phyloP scores from a whole-genome alignment of 208 protist species.

The Angomonas desouzai region DNA sequence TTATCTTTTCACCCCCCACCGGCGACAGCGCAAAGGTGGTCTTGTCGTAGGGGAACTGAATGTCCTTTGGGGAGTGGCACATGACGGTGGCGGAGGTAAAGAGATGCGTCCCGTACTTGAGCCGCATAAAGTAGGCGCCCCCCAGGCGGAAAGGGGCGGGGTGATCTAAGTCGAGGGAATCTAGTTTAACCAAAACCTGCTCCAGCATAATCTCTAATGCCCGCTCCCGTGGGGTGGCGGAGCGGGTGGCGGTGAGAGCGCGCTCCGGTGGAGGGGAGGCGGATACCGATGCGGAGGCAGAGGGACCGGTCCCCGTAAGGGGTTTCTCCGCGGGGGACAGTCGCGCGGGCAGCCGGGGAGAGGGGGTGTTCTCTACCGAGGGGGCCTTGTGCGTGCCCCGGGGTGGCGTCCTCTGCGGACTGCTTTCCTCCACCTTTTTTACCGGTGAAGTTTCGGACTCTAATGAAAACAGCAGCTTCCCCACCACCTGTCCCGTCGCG shows the following conservation, averaged over 20 bases:
- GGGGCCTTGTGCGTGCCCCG: background rate
- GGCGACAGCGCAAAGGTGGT: constrained; percentile 28
- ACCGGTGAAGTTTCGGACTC: constrained; percentile 15
- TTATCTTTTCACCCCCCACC: constrained; percentile 45
- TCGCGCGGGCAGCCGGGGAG: background rate
- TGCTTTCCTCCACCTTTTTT: background rate
- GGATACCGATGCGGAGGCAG: background rate
- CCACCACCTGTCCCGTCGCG: constrained; percentile 52
- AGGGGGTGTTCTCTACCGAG: background rate
- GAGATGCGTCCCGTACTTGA: constrained; percentile 50
- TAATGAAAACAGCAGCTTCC: constrained; percentile 75
- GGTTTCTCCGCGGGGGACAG: background rate
- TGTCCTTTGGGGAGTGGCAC: constrained; percentile 53
- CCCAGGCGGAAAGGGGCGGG: constrained; percentile 66
- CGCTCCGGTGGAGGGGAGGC: constrained; percentile 5
- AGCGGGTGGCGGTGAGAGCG: background rate
- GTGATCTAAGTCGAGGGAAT: constrained; percentile 46
- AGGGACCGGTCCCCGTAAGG: background rate
- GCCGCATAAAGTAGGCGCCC: constrained; percentile 60
- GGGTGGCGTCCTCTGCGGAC: background rate
- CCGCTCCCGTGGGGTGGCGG: background rate
- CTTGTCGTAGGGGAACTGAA: constrained; percentile 37
- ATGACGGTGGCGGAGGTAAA: constrained; percentile 28
- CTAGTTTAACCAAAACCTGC: constrained; percentile 48
- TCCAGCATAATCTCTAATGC: constrained; percentile 56